Evolutionary conservation across 2,329 filamentous ascomycete genomes (phyloP).

Genomic region (Allantophomopsis lycopodina): DNA sequence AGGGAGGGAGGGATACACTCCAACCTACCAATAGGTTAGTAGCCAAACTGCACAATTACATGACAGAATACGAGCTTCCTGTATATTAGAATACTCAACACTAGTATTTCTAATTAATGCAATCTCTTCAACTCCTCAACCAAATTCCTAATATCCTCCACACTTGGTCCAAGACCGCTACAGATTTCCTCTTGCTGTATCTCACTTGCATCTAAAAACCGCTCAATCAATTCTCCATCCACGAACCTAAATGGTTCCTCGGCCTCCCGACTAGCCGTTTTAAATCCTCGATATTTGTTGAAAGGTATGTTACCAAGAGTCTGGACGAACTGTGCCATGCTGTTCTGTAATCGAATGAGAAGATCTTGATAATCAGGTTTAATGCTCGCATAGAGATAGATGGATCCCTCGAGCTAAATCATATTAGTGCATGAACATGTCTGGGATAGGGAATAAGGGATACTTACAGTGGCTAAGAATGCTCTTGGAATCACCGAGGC

Average conservation of each 20-base stretch:
- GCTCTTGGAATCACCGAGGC: conserved; percentile 67
- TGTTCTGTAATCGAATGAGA: conserved; percentile 67
- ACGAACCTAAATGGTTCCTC: conserved; percentile 77
- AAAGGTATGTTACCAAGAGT: conserved; percentile 66
- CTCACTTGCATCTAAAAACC: conserved; percentile 61
- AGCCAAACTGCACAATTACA: no score
- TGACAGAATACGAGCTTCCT: no score
- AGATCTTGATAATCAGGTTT: conserved; percentile 59
- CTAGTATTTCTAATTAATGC: conserved; percentile 27
- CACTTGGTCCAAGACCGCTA: conserved; percentile 40
- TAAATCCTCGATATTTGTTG: conserved; percentile 68
- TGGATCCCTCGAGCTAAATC: conserved; percentile 69
- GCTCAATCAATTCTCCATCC: conserved; percentile 82
- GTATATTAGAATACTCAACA: no score
- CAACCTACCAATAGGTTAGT: no score
- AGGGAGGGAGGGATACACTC: no score
- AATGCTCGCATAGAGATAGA: conserved; percentile 82
- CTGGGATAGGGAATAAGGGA: neutral
- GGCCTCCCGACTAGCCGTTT: conserved; percentile 53
- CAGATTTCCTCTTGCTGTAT: conserved; percentile 37
- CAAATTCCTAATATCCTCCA: conserved; percentile 47
- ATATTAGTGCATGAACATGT: conserved; percentile 7
- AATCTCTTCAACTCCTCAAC: conserved; percentile 49
- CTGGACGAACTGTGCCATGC: conserved; percentile 51
- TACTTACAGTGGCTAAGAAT: conserved; percentile 74